Conservation (phyloP, 768 basidiomycete genomes). For the Arthromyces matolae region DNA sequence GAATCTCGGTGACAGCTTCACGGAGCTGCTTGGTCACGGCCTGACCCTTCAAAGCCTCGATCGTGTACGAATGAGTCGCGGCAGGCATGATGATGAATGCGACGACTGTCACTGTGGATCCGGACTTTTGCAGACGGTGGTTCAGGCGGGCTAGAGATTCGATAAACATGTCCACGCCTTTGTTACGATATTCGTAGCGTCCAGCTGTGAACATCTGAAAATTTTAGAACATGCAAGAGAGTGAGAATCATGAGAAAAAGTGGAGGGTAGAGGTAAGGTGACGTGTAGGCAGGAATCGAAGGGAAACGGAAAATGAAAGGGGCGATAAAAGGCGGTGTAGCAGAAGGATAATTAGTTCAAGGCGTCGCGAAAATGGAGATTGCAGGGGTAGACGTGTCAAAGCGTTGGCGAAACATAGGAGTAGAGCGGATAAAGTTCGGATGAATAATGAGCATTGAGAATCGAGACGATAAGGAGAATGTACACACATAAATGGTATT, state of each 20-base stretch:
- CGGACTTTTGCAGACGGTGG: constrained; percentile 49
- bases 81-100: constrained; percentile 99
- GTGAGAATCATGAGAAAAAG: too few relatives aligned
- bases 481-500: constrained; percentile 76
- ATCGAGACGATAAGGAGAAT: not conserved
- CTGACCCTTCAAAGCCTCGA: constrained; percentile 94
- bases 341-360: too few relatives aligned
- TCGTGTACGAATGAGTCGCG: constrained; percentile 90
- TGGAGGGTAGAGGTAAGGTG: not conserved
- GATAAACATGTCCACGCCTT: constrained; percentile 99
- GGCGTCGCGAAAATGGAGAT: too few relatives aligned
- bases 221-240: not conserved
- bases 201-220: constrained; percentile 96
- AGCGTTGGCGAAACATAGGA: not conserved
- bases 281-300: not conserved
- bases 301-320: not conserved
- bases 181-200: constrained; percentile 98
- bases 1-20: constrained; percentile 95
- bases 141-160: constrained; percentile 86
- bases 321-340: not conserved
- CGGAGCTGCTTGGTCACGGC: constrained; percentile 96
- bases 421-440: not conserved
- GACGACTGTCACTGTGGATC: constrained; percentile 80
- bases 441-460: not conserved
- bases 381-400: constrained; percentile 2